Evolutionary conservation across 2,329 filamentous ascomycete genomes (phyloP), one percentile per base, ranked within the genome.

Genomic region (Aspergillus flavus): DNA sequence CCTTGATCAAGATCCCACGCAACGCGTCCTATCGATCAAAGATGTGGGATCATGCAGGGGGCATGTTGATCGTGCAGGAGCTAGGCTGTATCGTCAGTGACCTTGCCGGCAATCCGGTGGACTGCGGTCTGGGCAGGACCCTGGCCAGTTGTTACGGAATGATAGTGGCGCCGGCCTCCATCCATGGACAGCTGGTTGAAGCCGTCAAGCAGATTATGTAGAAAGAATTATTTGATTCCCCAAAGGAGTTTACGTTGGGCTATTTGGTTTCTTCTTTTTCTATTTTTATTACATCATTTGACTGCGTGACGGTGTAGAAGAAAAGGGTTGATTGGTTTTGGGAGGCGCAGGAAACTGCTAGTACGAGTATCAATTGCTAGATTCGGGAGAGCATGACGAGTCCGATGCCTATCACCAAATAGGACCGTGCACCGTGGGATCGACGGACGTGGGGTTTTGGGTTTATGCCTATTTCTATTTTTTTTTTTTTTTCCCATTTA

Each of bases 21-120:
- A 77, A 78, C 4, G 66, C 74, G 36, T 72, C 74, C 10, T 78
- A 84, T 64, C 82, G 78, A 36, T 83, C 82, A 0, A 80, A 80
- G 61, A 75, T 85, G n/a, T 86, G 84, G 84, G 85, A 86, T 70
- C 84, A 86, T 72, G 82, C 82, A 1, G 84, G 84, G 6, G 84
- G 84, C 0, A 81, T 84, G 67, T 70, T 86, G 30, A 78, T 86
- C 50, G 82, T 79, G 59, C 72, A 81, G 61, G 84, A 86, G 68
- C 77, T 81, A 1, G 84, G 85, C 7, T 82, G 81, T 10, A 74
- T 78, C 56, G 79, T 86, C 28, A 82, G 78, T 2, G 85, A 87
- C 70, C 71, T 86, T 52, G 72, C 83, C 34, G 84, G 85, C 1
- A 81, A 76, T 41, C 68, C 76, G 3, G 81, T 86, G 39, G 81